Percentiles rank a stretch among this genome's conserved stretches.
phyloP scores from a whole-genome alignment of 495 filamentous ascomycete species.

The Talaromyces stipitatus region DNA sequence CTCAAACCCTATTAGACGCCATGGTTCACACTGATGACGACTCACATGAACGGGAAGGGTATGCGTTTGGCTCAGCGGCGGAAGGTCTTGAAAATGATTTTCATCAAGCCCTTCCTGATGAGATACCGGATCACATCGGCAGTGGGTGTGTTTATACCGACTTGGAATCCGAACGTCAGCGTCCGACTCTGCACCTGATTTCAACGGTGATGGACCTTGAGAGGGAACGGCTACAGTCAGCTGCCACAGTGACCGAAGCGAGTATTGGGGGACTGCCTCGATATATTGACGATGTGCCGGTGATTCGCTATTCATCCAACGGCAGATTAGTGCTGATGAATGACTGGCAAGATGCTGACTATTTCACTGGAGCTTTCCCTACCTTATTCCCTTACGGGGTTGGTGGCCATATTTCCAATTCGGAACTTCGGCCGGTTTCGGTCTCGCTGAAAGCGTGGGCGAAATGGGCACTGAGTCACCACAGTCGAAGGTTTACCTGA shows the following conservation, averaged over 20 bases:
- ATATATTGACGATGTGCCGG: too few relatives aligned
- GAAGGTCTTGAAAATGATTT: conserved; percentile 8
- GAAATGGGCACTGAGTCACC: conserved; percentile 11
- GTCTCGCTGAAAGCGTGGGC: conserved; percentile 7
- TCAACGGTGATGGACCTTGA: too few relatives aligned
- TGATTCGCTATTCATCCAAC: neutral
- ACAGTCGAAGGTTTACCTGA: conserved; percentile 11
- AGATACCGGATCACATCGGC: too few relatives aligned
- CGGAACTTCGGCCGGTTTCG: conserved; percentile 1
- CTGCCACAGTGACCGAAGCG: neutral
- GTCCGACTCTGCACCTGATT: too few relatives aligned
- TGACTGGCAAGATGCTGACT: conserved; percentile 10
- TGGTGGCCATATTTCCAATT: conserved; percentile 10
- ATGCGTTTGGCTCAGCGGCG: neutral
- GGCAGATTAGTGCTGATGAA: conserved; percentile 5
- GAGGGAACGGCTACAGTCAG: too few relatives aligned
- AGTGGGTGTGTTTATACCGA: too few relatives aligned
- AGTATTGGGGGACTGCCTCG: too few relatives aligned
- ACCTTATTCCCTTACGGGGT: conserved; percentile 13
- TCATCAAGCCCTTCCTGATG: too few relatives aligned
- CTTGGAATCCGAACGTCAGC: conserved; percentile 12
- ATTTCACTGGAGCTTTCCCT: conserved; percentile 13
- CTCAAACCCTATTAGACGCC: neutral
- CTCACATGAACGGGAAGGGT: conserved; percentile 6
- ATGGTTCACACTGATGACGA: neutral